Conservation (phyloP, 176 grass and related monocot genomes). For the Carex cristatella region DNA sequence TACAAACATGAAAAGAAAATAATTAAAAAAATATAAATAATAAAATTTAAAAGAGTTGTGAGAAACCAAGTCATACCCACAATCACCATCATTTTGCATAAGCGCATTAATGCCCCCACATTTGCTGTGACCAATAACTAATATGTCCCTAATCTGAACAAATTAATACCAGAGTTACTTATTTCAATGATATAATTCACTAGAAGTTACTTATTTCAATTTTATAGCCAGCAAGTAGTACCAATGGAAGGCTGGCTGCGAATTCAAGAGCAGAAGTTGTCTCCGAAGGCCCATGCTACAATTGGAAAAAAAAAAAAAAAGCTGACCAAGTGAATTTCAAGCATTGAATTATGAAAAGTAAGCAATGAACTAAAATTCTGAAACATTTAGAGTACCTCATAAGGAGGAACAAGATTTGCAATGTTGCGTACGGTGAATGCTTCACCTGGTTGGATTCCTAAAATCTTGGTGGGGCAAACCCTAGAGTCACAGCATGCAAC, state of each 20-base stretch:
- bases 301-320: conserved; percentile 18
- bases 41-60: background rate
- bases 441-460: conserved; percentile 91
- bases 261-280: conserved; percentile 94
- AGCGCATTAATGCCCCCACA: conserved; percentile 94
- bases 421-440: conserved; percentile 88
- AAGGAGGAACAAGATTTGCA: conserved; percentile 91
- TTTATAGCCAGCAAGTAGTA: conserved; percentile 19
- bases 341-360: background rate
- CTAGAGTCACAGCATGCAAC: conserved; percentile 90
- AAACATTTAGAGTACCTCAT: conserved; percentile 38
- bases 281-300: conserved; percentile 72
- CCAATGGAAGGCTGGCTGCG: conserved; percentile 60
- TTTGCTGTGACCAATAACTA: conserved; percentile 87
- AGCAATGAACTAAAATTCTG: background rate
- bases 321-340: background rate
- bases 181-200: background rate
- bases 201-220: background rate
- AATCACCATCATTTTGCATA: conserved; percentile 55
- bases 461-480: conserved; percentile 72
- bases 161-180: conserved; percentile 14
- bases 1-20: conserved; percentile 2
- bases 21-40: conserved; percentile 22
- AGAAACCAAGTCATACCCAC: conserved; percentile 43
- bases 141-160: conserved; percentile 60